Conservation (phyloP, 345 rosid genomes). For the Euphorbia peplus region DNA sequence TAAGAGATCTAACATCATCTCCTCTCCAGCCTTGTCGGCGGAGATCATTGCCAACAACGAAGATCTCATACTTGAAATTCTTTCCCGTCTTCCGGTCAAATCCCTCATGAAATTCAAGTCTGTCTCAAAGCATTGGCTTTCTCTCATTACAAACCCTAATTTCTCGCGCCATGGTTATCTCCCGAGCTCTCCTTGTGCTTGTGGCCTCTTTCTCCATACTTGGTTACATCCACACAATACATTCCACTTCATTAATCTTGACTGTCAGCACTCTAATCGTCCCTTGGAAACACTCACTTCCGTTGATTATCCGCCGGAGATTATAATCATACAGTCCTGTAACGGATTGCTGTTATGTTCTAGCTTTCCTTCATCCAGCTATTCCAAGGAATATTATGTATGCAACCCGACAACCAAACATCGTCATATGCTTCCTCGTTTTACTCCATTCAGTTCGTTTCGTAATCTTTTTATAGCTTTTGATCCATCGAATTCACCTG, state of each 20-base stretch:
- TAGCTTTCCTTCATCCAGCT: constrained; percentile 13
- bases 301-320: constrained; percentile 22
- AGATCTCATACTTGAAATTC: constrained; percentile 31
- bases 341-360: constrained; percentile 49
- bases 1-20: background rate
- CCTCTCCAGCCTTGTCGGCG: constrained; percentile 14
- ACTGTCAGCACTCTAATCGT: constrained; percentile 6
- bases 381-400: constrained; percentile 21
- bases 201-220: background rate
- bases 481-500: constrained; percentile 38
- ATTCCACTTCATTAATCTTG: constrained; percentile 21
- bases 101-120: constrained; percentile 33
- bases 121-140: constrained; percentile 33
- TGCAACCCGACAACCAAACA: constrained; percentile 42
- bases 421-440: constrained; percentile 27
- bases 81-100: constrained; percentile 28
- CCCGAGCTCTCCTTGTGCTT: no score
- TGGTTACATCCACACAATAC: background rate
- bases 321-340: constrained; percentile 43
- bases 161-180: constrained; percentile 13
- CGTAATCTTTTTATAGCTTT: constrained; percentile 34
- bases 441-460: background rate
- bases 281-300: constrained; percentile 29
- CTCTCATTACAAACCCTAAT: constrained; percentile 28
- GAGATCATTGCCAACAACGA: constrained; percentile 22